Evolutionary conservation across 441 rosid genomes (phyloP), one percentile per base, ranked within the genome.

Genomic region (Eutrema salsugineum): DNA sequence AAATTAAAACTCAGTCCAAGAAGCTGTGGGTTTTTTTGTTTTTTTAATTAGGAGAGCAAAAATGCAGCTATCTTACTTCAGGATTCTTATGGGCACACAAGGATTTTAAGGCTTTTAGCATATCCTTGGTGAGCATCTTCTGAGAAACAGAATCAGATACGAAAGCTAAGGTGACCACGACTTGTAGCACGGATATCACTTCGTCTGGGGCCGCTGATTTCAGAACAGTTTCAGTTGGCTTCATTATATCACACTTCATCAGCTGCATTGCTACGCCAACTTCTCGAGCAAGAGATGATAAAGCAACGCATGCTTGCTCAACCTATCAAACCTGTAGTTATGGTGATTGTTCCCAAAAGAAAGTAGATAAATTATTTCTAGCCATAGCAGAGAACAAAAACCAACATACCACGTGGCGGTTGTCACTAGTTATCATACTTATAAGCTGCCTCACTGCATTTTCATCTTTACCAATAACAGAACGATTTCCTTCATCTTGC

Each of bases 361-460:
- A 77, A 22, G 75, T 54, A 65, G 5, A 47, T 19, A 14, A 6
- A 8, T 39, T 22, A 35, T 72, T 17, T 53, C 36, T 15, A 57
- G 51, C 30, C 58, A 22, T 27, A 51, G 60, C 22, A 35, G 66
- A 49, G 66, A 81, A 62, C 14, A 60, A 70, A 72, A 50, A 68
- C 55, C 61, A 79, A 72, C 84, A 51, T 88, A 95, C 98, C 96
- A 91, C 98, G 36, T 93, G 96, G 43, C 80, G 89, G 43, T 93
- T 80, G 76, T 95, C 98, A 78, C 98, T 93, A 76, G 93, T 92
- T 77, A 95, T 95, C 99, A 93, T 95, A 67, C 99, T 95, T 81
- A 92, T 93, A 66, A 95, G 97, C 84, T 95, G 98, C 63, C 98
- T 86, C 72, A 95, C 89, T 46, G 99, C 99, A 86, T 93, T 95